phyloP scores from a whole-genome alignment of 2,329 filamentous ascomycete genomes.

The Bipolaris gigantea region DNA sequence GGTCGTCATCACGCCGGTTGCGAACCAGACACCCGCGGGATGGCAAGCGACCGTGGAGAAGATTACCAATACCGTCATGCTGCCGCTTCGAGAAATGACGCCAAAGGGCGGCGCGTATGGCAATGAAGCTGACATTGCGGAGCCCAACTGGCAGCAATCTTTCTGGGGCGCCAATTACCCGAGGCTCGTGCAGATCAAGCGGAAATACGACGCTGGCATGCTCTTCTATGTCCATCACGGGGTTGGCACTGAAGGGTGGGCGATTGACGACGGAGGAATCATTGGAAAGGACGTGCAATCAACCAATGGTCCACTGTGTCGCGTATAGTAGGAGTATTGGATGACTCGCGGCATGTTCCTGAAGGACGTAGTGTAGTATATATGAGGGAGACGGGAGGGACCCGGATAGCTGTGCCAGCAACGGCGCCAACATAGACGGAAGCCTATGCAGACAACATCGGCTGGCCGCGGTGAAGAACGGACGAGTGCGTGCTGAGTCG shows the following conservation, averaged over 20 bases:
- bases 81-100: conserved; percentile 27
- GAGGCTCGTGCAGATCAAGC: conserved; percentile 31
- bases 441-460: background rate
- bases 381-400: background rate
- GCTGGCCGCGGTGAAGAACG: background rate
- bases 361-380: background rate
- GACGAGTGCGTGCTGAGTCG: background rate
- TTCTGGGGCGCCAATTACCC: conserved; percentile 47
- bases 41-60: conserved; percentile 22
- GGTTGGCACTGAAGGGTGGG: conserved; percentile 38
- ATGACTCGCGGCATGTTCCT: background rate
- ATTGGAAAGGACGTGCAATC: conserved; percentile 38
- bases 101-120: conserved; percentile 40
- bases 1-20: conserved; percentile 25
- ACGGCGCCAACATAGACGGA: background rate
- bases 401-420: background rate
- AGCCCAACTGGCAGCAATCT: conserved; percentile 44
- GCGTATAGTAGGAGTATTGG: conserved; percentile 9
- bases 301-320: conserved; percentile 35
- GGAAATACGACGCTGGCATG: conserved; percentile 34
- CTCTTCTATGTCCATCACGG: conserved; percentile 40
- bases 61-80: conserved; percentile 28
- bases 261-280: conserved; percentile 31
- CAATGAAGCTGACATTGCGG: conserved; percentile 47
- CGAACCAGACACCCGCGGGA: conserved; percentile 26